Evolutionary conservation across 495 filamentous ascomycete genomes (phyloP), one percentile per base, ranked within the genome.

Genomic region (Thermochaetoides thermophila): DNA sequence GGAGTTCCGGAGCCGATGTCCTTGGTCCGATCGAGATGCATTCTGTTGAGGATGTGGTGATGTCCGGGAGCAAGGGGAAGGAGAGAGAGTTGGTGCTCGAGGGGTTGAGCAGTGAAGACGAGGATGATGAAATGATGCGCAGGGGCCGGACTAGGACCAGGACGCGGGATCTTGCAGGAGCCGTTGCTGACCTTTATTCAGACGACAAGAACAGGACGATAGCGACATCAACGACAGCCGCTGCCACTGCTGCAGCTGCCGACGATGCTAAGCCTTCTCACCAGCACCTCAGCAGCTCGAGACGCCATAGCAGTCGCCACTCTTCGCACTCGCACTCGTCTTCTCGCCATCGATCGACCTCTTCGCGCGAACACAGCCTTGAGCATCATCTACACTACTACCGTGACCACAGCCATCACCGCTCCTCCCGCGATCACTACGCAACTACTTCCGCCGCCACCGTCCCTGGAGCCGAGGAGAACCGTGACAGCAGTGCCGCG

Each of bases 151-250:
- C 47, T 32, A 51, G 50, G 34, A 45, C 44, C 35, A 45, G 45
- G 39, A 39, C 45, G 37, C 37, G 47, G 42, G 42, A 49, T 37
- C 40, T 43, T 47, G 43, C 48, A 45, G 38, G 35, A 32, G 45
- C 49, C 48, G 57, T 61, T 57, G 50, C 60, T 65, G 60, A 63
- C 60, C 50, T 56, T 46, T 56, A 39, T 48, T 48, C 55, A 63
- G 58, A 56, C 44, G 55, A 64, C 48, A 57, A 59, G 49, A 44
- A 40, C 30, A 56, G 46, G 34, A 18, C 37, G 25, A 49, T 35
- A 38, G 56, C 52, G 36, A 34, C 44, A 10, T 29, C 35, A 25
- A 51, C 37, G 37, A n/a, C n/a, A n/a, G n/a, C n/a, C n/a, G n/a
- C n/a, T n/a, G n/a, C n/a, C n/a, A n/a, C n/a, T n/a, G n/a, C n/a